Base-by-base conservation (phyloP, 306 rosid species). In the Potentilla sterilis region DNA sequence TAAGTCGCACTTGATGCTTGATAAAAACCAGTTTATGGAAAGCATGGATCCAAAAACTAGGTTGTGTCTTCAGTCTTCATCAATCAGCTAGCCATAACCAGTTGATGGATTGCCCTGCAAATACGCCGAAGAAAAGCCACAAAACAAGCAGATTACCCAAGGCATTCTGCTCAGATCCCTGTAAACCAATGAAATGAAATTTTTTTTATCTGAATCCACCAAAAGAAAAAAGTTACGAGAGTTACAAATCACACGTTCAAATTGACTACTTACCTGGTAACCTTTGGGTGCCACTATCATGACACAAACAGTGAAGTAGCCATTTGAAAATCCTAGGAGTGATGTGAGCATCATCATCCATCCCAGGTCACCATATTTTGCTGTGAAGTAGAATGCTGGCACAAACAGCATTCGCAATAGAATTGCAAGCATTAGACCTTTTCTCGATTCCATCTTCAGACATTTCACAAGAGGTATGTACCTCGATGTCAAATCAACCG, bases 121-220 rank as follows among this genome's bases (percentile, higher is more conserved):
- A 85, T 52, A 93, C 77, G 62, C 96, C 97, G 0, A 76, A 66
- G 55, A 86, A 62, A 44, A 89, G 82, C 75, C 68, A 85, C 76
- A 89, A 52, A 51, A 88, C 93, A 63, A 93, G 96, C 78, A 91
- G 58, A 72, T 93, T 93, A 0, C 96, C 97, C 88, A 93, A 77
- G 1, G 96, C 98, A 84, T 93, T 93, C 73, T 93, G 97, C 70
- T 93, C 98, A 15, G 98, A 97, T 70, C 96, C 91, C 98, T 91
- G 86, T 74, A 55, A 83, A 77, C 46, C 6, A 12, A 44, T 18
- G 12, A 12, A n/a, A 22, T 35, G 47, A 58, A 34, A 9, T 18
- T 13, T 0, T 19, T 48, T 55, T 55, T 1, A 55, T 55, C 34
- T 19, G 62, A 55, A 55, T 19, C 24, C 32, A 55, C 62, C 34